Percentiles rank a stretch among this genome's conserved stretches.
Evolutionary conservation across 768 basidiomycete species (phyloP).

Genomic region (Tricholoma hemisulphureum): DNA sequence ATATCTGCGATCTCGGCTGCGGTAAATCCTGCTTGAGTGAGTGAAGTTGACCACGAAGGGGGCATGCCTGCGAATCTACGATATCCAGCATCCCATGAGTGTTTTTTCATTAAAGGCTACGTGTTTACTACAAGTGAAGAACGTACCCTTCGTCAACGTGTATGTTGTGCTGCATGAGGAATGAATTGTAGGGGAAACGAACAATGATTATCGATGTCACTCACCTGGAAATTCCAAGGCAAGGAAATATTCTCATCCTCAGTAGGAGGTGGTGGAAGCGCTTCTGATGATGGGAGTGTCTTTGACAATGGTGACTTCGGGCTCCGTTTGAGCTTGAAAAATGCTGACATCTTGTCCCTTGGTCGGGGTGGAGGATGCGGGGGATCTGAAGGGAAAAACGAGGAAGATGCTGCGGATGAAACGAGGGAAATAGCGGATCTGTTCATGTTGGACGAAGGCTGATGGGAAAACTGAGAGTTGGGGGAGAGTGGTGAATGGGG

Average conservation of each 20-base stretch:
- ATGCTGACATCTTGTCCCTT: slow-evolving; percentile 38
- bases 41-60: slow-evolving; percentile 67
- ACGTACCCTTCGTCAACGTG: slow-evolving; percentile 76
- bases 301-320: slow-evolving; percentile 27
- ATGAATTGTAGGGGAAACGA: slow-evolving; percentile 1
- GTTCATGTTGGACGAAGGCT: slow-evolving; percentile 31
- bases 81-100: slow-evolving; percentile 1
- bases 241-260: slow-evolving; percentile 63
- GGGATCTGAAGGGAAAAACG: slow-evolving; percentile 19
- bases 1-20: slow-evolving; percentile 70
- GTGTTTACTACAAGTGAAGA: neutral
- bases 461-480: slow-evolving; percentile 26
- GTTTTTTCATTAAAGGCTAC: neutral
- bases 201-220: slow-evolving; percentile 17
- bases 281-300: slow-evolving; percentile 19
- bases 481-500: slow-evolving; percentile 29
- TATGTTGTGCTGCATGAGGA: slow-evolving; percentile 58
- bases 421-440: slow-evolving; percentile 37
- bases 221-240: slow-evolving; percentile 77
- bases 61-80: slow-evolving; percentile 62
- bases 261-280: slow-evolving; percentile 18
- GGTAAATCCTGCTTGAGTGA: slow-evolving; percentile 59
- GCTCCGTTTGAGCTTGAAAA: slow-evolving; percentile 44
- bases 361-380: slow-evolving; percentile 18
- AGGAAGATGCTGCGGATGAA: slow-evolving; percentile 32